A percentile compares a stretch with the other conserved stretches of the same genome.
Evolutionary conservation across 1,284 basidiomycete genomes (phyloP).

Genomic region (Ceratobasidium theobromae): DNA sequence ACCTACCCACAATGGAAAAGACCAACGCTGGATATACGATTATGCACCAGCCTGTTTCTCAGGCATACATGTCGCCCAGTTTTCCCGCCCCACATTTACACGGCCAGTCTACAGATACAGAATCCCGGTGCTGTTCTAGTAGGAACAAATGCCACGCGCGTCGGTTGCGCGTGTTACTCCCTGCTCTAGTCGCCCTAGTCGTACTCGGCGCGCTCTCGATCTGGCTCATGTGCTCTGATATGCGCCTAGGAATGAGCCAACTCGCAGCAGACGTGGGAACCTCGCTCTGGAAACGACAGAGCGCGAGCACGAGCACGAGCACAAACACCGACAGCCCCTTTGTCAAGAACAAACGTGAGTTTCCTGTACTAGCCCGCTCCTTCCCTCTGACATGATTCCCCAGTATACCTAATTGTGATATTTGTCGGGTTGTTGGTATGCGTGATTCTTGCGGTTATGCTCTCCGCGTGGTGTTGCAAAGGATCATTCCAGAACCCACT

Average conservation of each 20-base stretch:
- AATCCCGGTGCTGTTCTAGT: background rate
- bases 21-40: conserved; percentile 10
- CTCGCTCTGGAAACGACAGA: conserved; percentile 28
- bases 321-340: conserved; percentile 18
- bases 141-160: conserved; percentile 25
- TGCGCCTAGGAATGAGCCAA: background rate
- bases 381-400: too few relatives aligned
- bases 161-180: conserved; percentile 14
- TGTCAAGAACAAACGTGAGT: conserved; percentile 37
- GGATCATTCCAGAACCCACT: conserved; percentile 57
- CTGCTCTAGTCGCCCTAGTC: conserved; percentile 6
- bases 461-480: conserved; percentile 61
- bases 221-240: conserved; percentile 1
- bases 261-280: conserved; percentile 6
- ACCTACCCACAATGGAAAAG: conserved; percentile 5
- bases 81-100: background rate
- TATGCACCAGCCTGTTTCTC: conserved; percentile 5
- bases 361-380: too few relatives aligned
- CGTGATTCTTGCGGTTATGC: conserved; percentile 53
- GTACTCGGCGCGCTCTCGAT: conserved; percentile 4
- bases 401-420: conserved; percentile 57
- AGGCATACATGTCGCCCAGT: conserved; percentile 14
- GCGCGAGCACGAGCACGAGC: background rate
- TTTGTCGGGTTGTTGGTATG: conserved; percentile 59
- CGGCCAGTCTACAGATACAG: too few relatives aligned